Conservation (phyloP, 2,329 filamentous ascomycete genomes). For the Bipolaris bicolor region DNA sequence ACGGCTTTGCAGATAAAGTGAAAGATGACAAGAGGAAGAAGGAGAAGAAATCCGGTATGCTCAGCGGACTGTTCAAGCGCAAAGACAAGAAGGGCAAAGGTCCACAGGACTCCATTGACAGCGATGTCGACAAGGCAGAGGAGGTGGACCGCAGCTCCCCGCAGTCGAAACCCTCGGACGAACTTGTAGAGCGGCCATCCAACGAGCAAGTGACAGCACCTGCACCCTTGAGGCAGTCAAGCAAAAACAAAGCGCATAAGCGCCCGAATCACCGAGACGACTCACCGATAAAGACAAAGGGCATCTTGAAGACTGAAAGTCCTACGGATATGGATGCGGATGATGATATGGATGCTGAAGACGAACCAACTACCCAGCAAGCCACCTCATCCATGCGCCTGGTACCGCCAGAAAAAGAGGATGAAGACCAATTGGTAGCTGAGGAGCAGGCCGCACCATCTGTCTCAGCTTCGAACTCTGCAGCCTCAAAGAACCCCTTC, state of each 20-base stretch:
- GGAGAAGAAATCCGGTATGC: slow-evolving; percentile 72
- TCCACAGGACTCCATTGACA: slow-evolving; percentile 40
- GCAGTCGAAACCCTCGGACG: slow-evolving; percentile 42
- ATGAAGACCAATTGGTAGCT: slow-evolving; percentile 16
- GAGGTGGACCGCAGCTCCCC: slow-evolving; percentile 45
- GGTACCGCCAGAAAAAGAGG: slow-evolving; percentile 40
- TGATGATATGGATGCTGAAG: slow-evolving; percentile 21
- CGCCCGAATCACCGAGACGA: slow-evolving; percentile 38
- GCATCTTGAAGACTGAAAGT: slow-evolving; percentile 41
- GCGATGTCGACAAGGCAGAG: slow-evolving; percentile 55
- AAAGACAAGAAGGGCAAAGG: slow-evolving; percentile 63
- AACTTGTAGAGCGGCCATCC: slow-evolving; percentile 35
- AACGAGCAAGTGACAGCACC: slow-evolving; percentile 34
- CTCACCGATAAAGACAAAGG: slow-evolving; percentile 42
- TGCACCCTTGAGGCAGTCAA: slow-evolving; percentile 40
- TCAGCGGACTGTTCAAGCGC: slow-evolving; percentile 71
- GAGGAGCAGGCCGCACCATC: slow-evolving; percentile 31
- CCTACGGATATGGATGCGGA: slow-evolving; percentile 34
- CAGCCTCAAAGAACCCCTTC: slow-evolving; percentile 41
- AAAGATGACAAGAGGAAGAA: slow-evolving; percentile 78
- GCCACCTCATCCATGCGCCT: slow-evolving; percentile 42
- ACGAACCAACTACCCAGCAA: slow-evolving; percentile 28
- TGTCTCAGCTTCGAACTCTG: slow-evolving; percentile 28
- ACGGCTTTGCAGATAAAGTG: slow-evolving; percentile 64
- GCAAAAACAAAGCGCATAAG: slow-evolving; percentile 51